These are phyloP conservation scores for Termitomyces sp. DNA, from an alignment of 1,284 basidiomycete genomes.

Conservation along the genomic window DNA sequence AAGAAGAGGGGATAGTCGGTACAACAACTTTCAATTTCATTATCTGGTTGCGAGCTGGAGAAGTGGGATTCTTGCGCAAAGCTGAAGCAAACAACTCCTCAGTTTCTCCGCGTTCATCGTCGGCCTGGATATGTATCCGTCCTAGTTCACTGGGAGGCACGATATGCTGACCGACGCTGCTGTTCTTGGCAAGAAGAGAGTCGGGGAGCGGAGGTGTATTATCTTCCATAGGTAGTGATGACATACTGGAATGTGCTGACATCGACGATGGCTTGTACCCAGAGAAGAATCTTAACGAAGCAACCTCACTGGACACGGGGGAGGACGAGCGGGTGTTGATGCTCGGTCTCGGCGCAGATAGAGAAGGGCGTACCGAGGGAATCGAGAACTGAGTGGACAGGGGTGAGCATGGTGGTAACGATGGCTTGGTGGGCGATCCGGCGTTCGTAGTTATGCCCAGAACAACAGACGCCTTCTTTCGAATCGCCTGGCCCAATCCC, in stretches of 20 bases:
- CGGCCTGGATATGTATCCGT: conserved; percentile 21
- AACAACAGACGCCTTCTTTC: conserved; percentile 13
- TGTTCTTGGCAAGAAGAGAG: background rate
- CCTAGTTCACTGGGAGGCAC: conserved; percentile 47
- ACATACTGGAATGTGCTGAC: conserved; percentile 1
- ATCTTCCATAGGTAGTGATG: background rate
- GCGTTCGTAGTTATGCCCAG: background rate
- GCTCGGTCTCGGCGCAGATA: conserved; percentile 27
- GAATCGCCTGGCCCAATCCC: conserved; percentile 4
- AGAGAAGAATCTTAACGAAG: background rate
- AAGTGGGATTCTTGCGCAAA: background rate
- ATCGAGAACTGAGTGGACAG: conserved; percentile 1
- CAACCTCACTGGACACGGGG: conserved; percentile 33
- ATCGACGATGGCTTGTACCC: background rate
- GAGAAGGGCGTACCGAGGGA: conserved; percentile 2
- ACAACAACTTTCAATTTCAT: conserved; percentile 12
- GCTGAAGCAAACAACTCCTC: background rate
- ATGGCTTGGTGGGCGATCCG: background rate
- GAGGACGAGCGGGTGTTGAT: conserved; percentile 45
- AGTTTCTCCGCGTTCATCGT: conserved; percentile 5
- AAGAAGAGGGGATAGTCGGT: background rate
- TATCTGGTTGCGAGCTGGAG: background rate
- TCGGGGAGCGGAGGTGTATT: background rate
- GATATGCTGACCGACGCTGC: conserved; percentile 38
- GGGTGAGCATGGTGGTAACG: conserved; percentile 4